phyloP scores from a whole-genome alignment of 106 monocot species.

The Allium cepa region DNA sequence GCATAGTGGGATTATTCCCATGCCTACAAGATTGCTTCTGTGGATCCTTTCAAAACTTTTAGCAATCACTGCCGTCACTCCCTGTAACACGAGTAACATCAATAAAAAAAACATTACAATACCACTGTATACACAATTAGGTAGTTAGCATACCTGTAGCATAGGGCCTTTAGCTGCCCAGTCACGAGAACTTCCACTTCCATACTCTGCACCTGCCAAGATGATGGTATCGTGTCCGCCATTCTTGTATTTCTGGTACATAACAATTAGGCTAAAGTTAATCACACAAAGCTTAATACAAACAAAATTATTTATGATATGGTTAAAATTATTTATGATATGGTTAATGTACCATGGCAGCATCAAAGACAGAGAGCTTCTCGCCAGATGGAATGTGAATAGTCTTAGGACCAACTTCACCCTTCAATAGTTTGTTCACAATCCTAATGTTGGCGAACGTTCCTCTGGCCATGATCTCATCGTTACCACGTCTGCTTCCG shows the following conservation, averaged over 20 bases:
- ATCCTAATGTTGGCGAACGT: conserved; percentile 66
- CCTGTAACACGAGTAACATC: conserved; percentile 13
- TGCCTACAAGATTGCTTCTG: conserved; percentile 61
- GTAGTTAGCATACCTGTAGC: conserved; percentile 51
- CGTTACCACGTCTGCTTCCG: conserved; percentile 65
- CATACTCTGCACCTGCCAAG: conserved; percentile 70
- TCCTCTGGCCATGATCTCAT: conserved; percentile 70
- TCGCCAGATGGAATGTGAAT: conserved; percentile 59
- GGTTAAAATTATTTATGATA: no score
- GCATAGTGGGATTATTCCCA: conserved; percentile 64
- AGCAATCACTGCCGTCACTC: conserved; percentile 58
- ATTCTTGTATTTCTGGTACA: conserved; percentile 47
- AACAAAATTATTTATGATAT: no score
- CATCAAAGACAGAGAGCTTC: conserved; percentile 66
- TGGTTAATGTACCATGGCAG: conserved; percentile 42
- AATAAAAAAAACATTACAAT: no score
- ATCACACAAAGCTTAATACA: no score
- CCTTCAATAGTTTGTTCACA: conserved; percentile 61
- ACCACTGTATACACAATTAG: no score
- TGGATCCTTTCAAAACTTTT: conserved; percentile 73
- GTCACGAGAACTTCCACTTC: conserved; percentile 80
- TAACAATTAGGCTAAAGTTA: no score
- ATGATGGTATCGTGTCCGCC: conserved; percentile 56
- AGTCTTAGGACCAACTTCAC: conserved; percentile 63
- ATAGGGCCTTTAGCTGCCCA: conserved; percentile 84